Percentiles rank a stretch among this genome's conserved stretches.
These are phyloP conservation scores for Calonectria hawksworthii DNA, from an alignment of 2,329 filamentous ascomycete species.

Conservation along the genomic window DNA sequence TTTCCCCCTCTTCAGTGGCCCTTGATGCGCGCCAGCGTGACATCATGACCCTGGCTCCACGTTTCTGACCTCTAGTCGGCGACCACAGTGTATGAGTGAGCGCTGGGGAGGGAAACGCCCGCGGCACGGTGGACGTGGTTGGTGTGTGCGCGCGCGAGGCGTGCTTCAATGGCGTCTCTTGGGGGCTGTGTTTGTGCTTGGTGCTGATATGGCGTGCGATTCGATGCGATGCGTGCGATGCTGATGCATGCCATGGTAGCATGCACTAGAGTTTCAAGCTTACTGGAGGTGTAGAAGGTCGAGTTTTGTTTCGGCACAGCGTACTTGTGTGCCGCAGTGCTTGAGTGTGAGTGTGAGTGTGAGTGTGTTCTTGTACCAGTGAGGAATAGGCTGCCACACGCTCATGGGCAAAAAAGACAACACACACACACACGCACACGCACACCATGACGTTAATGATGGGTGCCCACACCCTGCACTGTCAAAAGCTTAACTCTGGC, in stretches of 20 bases:
- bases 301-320: neutral
- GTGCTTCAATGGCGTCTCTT: neutral
- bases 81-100: neutral
- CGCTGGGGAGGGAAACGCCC: neutral
- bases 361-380: neutral
- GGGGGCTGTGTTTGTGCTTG: neutral
- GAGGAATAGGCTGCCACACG: neutral
- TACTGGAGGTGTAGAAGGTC: neutral
- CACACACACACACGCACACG: neutral
- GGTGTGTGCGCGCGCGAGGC: neutral
- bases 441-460: neutral
- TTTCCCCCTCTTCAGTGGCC: too few relatives aligned
- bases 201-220: neutral
- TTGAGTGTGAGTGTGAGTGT: too few relatives aligned
- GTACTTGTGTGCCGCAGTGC: neutral
- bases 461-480: neutral
- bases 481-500: slow-evolving; percentile 5
- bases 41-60: neutral
- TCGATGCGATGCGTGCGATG: neutral
- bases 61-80: neutral
- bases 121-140: neutral
- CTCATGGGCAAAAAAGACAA: neutral
- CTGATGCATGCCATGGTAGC: neutral
- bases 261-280: slow-evolving; percentile 6
- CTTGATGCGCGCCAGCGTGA: neutral